phyloP scores from a whole-genome alignment of 306 rosid species.

The Prunus fruticosa region DNA sequence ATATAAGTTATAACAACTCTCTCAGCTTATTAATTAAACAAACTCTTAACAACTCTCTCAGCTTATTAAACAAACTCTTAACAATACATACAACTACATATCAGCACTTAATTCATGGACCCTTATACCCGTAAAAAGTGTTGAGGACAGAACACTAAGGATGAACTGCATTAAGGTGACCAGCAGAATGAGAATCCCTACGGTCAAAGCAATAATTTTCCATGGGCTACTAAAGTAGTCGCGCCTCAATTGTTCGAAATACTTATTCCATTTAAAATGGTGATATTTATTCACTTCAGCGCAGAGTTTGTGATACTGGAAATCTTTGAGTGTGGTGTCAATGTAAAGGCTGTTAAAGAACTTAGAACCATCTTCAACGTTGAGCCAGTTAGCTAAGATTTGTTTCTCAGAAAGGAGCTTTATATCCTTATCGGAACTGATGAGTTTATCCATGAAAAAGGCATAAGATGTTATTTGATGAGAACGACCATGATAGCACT shows the following conservation, averaged over 20 bases:
- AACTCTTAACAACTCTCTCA: no score
- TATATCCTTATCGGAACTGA: background rate
- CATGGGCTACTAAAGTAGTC: background rate
- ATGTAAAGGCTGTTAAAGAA: constrained; percentile 5
- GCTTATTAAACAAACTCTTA: no score
- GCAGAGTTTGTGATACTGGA: background rate
- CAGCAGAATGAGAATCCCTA: no score
- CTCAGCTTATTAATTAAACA: no score
- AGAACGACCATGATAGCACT: background rate
- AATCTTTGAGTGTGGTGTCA: background rate
- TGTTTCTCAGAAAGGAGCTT: background rate
- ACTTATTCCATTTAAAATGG: background rate
- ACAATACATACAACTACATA: no score
- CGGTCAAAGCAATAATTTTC: no score
- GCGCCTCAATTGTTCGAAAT: background rate
- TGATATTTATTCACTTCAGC: background rate
- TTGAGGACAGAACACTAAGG: no score
- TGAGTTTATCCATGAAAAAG: constrained; percentile 16
- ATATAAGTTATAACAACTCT: no score
- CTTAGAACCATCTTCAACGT: background rate
- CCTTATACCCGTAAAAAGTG: no score
- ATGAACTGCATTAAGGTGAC: rapidly evolving
- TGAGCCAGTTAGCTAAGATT: background rate
- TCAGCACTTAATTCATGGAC: no score
- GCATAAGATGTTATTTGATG: constrained; percentile 10